Evolutionary conservation across 805 yeast species (phyloP).

Genomic region (Candida ascalaphidarum): DNA sequence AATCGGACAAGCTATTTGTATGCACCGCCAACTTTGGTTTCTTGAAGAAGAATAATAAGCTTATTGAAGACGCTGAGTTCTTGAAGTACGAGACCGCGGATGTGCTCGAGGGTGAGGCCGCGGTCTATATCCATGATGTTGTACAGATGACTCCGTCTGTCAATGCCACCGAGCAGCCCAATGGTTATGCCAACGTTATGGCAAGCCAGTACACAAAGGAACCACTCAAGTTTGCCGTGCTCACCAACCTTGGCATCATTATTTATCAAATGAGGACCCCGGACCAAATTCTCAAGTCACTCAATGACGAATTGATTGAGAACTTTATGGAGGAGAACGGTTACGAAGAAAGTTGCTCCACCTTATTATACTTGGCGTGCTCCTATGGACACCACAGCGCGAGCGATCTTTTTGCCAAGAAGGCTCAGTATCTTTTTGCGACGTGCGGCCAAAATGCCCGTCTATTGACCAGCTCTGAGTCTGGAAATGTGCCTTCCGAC

Average conservation of each 20-base stretch:
- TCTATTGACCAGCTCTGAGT: conserved; percentile 14
- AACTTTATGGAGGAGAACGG: conserved; percentile 76
- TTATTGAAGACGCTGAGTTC: conserved; percentile 76
- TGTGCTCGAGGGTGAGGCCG: conserved; percentile 10
- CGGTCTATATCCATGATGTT: conserved; percentile 55
- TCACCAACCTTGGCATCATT: conserved; percentile 73
- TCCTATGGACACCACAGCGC: conserved; percentile 50
- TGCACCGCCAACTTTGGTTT: conserved; percentile 83
- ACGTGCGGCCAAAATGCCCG: conserved; percentile 48
- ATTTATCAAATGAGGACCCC: conserved; percentile 75
- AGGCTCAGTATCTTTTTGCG: conserved; percentile 43
- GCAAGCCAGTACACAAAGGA: conserved; percentile 74
- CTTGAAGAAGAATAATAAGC: conserved; percentile 60
- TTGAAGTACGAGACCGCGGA: conserved; percentile 22
- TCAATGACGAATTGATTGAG: conserved; percentile 58
- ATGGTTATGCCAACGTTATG: conserved; percentile 76
- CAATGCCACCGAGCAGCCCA: conserved; percentile 66
- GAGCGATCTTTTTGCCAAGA: conserved; percentile 33
- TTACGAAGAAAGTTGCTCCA: conserved; percentile 80
- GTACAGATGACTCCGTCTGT: conserved; percentile 62
- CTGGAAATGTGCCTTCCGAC: neutral
- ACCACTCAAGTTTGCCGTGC: conserved; percentile 67
- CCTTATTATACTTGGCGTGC: conserved; percentile 78
- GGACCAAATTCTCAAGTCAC: conserved; percentile 62
- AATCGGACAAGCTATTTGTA: conserved; percentile 50